These are phyloP conservation scores for Boletus rubroflammeus DNA, from an alignment of 768 basidiomycete species.

Conservation along the genomic window DNA sequence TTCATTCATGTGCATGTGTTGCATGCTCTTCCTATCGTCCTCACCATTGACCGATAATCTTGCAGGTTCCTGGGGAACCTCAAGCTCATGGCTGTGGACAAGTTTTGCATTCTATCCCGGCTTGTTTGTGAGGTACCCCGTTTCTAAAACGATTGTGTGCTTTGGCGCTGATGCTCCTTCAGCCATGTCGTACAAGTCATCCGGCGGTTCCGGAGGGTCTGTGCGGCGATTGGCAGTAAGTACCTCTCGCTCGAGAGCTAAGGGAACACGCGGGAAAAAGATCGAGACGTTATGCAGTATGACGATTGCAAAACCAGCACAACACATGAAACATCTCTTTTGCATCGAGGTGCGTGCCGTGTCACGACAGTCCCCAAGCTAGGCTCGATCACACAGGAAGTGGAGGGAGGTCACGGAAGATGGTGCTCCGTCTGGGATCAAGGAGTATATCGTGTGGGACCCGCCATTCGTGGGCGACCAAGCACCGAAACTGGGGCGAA, in stretches of 20 bases:
- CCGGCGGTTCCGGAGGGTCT: constrained; percentile 70
- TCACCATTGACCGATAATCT: constrained; percentile 1
- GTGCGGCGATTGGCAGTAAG: constrained; percentile 74
- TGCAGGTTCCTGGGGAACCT: constrained; percentile 71
- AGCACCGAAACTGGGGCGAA: too few species aligned
- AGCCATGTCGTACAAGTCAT: constrained; percentile 87
- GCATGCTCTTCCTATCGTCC: background rate
- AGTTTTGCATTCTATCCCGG: constrained; percentile 79
- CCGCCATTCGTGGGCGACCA: too few species aligned
- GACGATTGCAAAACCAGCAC: constrained; percentile 55
- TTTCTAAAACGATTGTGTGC: background rate
- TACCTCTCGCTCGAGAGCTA: background rate
- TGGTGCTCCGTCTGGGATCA: too few species aligned
- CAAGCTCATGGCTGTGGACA: constrained; percentile 77
- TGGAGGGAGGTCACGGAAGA: too few species aligned
- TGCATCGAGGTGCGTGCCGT: too few species aligned
- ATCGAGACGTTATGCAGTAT: constrained; percentile 69
- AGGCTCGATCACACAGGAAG: too few species aligned
- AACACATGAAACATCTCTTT: too few species aligned
- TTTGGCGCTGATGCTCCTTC: background rate
- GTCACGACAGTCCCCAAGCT: too few species aligned
- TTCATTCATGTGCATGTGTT: too few species aligned
- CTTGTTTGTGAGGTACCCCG: constrained; percentile 68
- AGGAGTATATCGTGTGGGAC: too few species aligned
- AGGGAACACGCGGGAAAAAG: constrained; percentile 26